Percentiles rank a stretch among this genome's conserved stretches.
Conservation (phyloP, 2,329 filamentous ascomycete genomes). For the Penicillium carneum region DNA sequence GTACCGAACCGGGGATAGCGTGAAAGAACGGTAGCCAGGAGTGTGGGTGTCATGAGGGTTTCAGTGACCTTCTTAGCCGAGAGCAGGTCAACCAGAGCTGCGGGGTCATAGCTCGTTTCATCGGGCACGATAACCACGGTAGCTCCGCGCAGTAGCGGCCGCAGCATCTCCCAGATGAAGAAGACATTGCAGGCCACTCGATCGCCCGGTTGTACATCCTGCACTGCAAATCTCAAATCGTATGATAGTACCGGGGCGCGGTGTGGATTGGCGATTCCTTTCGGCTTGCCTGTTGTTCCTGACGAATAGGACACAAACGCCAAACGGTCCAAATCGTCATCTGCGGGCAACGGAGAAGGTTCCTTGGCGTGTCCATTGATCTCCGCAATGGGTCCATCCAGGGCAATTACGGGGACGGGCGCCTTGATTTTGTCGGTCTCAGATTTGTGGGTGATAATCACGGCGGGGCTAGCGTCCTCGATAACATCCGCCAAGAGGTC, state of each 20-base stretch:
- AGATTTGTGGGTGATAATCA: constrained; percentile 72
- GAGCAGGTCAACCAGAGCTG: constrained; percentile 74
- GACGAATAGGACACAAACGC: constrained; percentile 84
- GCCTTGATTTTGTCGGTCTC: constrained; percentile 71
- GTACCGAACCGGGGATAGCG: constrained; percentile 70
- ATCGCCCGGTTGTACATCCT: constrained; percentile 73
- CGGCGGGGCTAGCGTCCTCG: constrained; percentile 74
- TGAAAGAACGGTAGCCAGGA: constrained; percentile 75
- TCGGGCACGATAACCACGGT: constrained; percentile 79
- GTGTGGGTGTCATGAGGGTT: constrained; percentile 82
- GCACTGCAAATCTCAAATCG: constrained; percentile 72
- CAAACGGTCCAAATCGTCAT: constrained; percentile 74
- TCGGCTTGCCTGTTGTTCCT: constrained; percentile 79
- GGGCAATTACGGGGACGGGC: constrained; percentile 66
- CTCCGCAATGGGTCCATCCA: constrained; percentile 60
- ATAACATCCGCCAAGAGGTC: constrained; percentile 77
- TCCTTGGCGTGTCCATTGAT: constrained; percentile 53
- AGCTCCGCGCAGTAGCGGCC: constrained; percentile 76
- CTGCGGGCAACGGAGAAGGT: constrained; percentile 62
- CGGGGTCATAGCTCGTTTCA: constrained; percentile 77
- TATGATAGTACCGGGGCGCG: constrained; percentile 77
- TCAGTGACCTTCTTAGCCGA: constrained; percentile 73
- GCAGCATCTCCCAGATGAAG: constrained; percentile 84
- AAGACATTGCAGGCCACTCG: constrained; percentile 88
- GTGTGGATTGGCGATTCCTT: constrained; percentile 82